A percentile compares a stretch with the other conserved stretches of the same genome.
Conservation (phyloP, 305 asterid genomes). For the Nicotiana rustica region DNA sequence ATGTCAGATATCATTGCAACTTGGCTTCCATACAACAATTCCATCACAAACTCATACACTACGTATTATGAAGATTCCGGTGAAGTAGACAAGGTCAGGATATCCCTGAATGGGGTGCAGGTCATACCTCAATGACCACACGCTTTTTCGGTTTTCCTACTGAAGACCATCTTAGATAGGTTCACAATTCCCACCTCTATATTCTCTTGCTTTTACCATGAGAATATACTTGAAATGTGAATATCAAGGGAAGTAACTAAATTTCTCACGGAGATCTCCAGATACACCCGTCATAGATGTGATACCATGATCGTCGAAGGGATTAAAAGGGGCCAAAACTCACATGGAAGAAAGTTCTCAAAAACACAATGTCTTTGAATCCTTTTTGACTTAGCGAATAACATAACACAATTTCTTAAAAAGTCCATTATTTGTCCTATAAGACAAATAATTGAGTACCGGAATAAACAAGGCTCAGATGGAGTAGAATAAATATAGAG, state of each 20-base stretch:
- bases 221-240: not conserved
- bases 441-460: conserved; percentile 9
- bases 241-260: not conserved
- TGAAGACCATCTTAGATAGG: conserved; percentile 9
- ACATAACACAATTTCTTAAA: not conserved
- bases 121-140: not conserved
- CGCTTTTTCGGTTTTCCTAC: not conserved
- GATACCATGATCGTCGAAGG: not conserved
- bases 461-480: conserved; percentile 12
- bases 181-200: not conserved
- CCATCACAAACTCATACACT: conserved; percentile 20
- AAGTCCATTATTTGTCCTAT: not conserved
- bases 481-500: not conserved
- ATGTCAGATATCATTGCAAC: not conserved
- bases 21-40: not conserved
- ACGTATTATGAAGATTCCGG: not conserved
- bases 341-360: not conserved
- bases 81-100: conserved; percentile 27
- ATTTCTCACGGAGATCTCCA: not conserved
- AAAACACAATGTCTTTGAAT: not conserved
- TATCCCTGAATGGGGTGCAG: not conserved
- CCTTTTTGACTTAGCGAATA: not conserved
- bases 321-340: not conserved
- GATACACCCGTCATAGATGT: not conserved
- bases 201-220: not conserved